Evolutionary conservation across 495 filamentous ascomycete species (phyloP).

Genomic region (Geoglossum glabrum): DNA sequence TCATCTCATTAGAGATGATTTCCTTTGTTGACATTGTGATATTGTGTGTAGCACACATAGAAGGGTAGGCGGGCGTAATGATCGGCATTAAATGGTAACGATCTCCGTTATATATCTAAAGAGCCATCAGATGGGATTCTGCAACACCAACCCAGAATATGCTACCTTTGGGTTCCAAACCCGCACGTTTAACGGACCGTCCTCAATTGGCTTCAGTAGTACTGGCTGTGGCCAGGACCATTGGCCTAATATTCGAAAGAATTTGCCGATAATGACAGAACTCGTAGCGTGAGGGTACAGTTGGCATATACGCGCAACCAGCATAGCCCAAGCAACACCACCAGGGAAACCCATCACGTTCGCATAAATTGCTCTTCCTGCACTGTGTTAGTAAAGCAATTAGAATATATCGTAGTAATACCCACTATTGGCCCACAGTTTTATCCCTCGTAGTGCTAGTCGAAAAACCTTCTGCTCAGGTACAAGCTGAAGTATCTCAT

Average conservation of each 20-base stretch:
- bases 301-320: constrained; percentile 88
- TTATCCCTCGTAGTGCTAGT: constrained; percentile 72
- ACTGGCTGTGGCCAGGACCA: constrained; percentile 94
- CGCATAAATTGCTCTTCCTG: constrained; percentile 69
- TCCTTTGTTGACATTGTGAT: constrained; percentile 67
- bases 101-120: constrained; percentile 60
- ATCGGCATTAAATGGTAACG: constrained; percentile 84
- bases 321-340: constrained; percentile 93
- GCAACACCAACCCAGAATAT: not conserved
- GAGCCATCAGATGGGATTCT: constrained; percentile 6
- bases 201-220: constrained; percentile 72
- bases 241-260: constrained; percentile 74
- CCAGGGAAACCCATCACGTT: constrained; percentile 93
- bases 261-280: constrained; percentile 69
- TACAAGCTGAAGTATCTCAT: constrained; percentile 73
- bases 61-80: constrained; percentile 85
- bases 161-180: constrained; percentile 86
- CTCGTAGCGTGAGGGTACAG: constrained; percentile 86
- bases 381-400: constrained; percentile 5
- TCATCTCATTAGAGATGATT: constrained; percentile 64
- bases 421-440: constrained; percentile 80
- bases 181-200: constrained; percentile 54
- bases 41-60: constrained; percentile 93
- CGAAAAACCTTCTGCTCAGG: constrained; percentile 79
- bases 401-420: constrained; percentile 7